Base-by-base conservation (phyloP, 306 rosid species). In the Fragaria nilgerrensis region DNA sequence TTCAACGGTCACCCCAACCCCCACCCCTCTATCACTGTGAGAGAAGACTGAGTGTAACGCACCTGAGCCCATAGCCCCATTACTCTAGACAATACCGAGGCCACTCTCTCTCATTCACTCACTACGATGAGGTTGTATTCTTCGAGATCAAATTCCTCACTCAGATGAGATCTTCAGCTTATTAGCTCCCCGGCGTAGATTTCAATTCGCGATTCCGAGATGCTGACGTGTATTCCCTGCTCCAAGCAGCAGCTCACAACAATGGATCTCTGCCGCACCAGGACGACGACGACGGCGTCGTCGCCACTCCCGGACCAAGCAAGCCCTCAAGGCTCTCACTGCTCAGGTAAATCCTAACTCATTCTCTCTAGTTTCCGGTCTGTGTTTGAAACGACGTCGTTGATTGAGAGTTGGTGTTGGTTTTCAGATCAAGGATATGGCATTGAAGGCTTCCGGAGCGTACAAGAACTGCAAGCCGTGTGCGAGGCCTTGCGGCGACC, bases 181-280 rank as follows among this genome's bases (percentile, higher is more conserved):
- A 5, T 32, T 29, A 62, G 68, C 68, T 62, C 68, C 34, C 68
- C 34, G 10, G 41, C 11, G n/a, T 29, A 13, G 39, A 62, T 13
- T 62, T 41, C 9, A 48, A 27, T 74, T 65, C 43, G 44, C 65
- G 69, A 78, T 63, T 83, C 80, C 72, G 77, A 81, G 83, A 95
- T 92, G 99, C 84, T 95, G 89, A 92, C 93, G 79, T 95, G 99
- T 86, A 89, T 92, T 68, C 89, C 99, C 5, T 92, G 99, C 89
- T 87, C 99, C 89, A 86, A 97, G 23, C 91, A 95, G 89, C 92
- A 91, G 76, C 96, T 90, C 70, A 89, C 70, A 89, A 82, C 75
- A 87, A 92, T 84, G 96, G 97, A 92, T 95, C 99, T 92, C 93
- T 89, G 75, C 87, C 65, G 56, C 96, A 29, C 29, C 87, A 82